Evolutionary conservation across 164 flowering plant genomes (phyloP), one percentile per base, ranked within the genome.

Genomic region (Cinnamomum micranthum): DNA sequence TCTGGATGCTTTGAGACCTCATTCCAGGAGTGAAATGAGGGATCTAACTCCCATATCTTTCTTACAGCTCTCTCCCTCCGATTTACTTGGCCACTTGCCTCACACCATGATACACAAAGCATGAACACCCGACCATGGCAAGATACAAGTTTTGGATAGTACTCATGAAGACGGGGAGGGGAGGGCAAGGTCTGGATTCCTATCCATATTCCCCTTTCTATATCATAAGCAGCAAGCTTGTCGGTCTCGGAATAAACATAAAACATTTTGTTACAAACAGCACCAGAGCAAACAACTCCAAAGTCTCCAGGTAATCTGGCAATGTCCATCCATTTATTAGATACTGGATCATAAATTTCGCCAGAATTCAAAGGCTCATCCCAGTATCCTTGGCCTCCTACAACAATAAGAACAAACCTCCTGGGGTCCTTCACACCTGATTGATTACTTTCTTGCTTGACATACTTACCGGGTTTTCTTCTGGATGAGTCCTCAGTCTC

Each of bases 91-190:
- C 89, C 92, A 80, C 90, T 95, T 68, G 91, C 89, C 80, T 91
- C 97, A 76, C 98, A 95, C 99, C 99, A 95, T 19, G 98, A 95
- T 93, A 95, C 99, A 27, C 90, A 91, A n/a, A 95, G 88, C 95
- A 93, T 85, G 85, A 93, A 90, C 15, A 95, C 71, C 62, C 92
- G 87, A 14, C 81, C 81, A 69, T 80, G 78, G 72, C 88, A 87
- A 22, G 90, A 89, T 2, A 95, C 85, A 27, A 95, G 86, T 76
- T 92, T 91, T 22, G 98, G 99, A 80, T 85, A 80, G 80, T 92
- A 95, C 71, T 92, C 97, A 41, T 85, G 91, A 68, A 95, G 93
- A 25, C 91, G 96, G 33, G 92, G 87, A 75, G 98, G 97, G 65
- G 83, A 76, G n/a, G 87, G 91, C 71, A 82, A 74, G 28, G 89